A percentile compares a stretch with the other conserved stretches of the same genome.
Evolutionary conservation across 2,329 filamentous ascomycete genomes (phyloP).

Genomic region (Raffaelea arxii): DNA sequence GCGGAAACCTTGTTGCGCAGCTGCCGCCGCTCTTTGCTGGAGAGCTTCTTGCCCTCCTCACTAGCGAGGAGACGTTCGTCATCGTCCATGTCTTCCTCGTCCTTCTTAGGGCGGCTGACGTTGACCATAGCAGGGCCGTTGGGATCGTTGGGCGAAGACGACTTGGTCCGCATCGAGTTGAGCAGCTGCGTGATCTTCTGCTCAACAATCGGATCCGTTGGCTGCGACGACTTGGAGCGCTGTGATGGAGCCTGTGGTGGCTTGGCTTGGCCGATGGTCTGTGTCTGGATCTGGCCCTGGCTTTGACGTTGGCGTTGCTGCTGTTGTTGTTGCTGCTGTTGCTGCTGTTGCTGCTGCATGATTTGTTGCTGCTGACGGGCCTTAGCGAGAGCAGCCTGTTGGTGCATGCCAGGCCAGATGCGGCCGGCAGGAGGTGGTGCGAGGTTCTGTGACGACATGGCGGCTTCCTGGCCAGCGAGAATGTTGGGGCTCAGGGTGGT

Average conservation of each 20-base stretch:
- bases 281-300: conserved; percentile 15
- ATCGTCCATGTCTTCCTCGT: conserved; percentile 98
- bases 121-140: conserved; percentile 48
- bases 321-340: conserved; percentile 26
- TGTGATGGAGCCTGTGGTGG: conserved; percentile 30
- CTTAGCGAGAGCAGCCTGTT: conserved; percentile 73
- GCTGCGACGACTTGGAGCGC: conserved; percentile 40
- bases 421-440: conserved; percentile 49
- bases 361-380: conserved; percentile 57
- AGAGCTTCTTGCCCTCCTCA: conserved; percentile 98
- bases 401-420: conserved; percentile 89
- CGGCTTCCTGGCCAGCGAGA: conserved; percentile 58
- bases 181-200: conserved; percentile 90
- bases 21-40: conserved; percentile 91
- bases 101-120: conserved; percentile 66
- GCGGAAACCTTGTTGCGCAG: conserved; percentile 99
- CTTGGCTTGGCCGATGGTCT: conserved; percentile 31
- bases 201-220: conserved; percentile 64
- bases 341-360: conserved; percentile 45
- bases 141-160: conserved; percentile 41
- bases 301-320: conserved; percentile 20
- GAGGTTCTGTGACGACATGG: conserved; percentile 18
- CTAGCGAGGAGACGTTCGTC: conserved; percentile 90
- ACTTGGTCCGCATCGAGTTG: conserved; percentile 80
- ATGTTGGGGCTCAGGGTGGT: conserved; percentile 22